A percentile compares a stretch with the other conserved stretches of the same genome.
Conservation (phyloP, 257 asterid genomes). For the Nicotiana noctiflora region DNA sequence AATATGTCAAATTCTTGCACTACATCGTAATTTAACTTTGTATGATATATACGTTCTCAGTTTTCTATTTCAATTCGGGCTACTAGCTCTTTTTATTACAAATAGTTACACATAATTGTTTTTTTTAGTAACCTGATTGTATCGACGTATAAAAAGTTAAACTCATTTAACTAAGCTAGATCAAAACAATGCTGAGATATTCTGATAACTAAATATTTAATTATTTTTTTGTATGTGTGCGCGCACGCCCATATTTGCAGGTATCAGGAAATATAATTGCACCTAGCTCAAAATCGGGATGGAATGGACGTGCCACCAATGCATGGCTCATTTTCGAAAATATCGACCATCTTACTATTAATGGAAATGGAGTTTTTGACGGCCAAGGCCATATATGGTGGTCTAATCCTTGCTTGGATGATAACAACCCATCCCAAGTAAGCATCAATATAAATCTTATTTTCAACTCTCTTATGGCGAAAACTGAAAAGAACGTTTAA, state of each 20-base stretch:
- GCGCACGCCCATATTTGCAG: conserved; percentile 11
- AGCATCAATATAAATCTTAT: neutral
- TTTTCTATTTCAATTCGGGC: neutral
- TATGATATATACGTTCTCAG: neutral
- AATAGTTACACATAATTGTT: neutral
- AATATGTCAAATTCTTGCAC: too few relatives aligned
- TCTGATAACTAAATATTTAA: neutral
- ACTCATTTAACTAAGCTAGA: neutral
- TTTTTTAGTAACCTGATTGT: neutral
- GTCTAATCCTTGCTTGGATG: conserved; percentile 42
- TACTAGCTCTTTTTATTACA: too few relatives aligned
- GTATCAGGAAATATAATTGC: conserved; percentile 49
- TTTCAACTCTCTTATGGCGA: neutral
- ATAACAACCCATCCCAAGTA: conserved; percentile 29
- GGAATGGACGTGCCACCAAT: conserved; percentile 31
- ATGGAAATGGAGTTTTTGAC: conserved; percentile 42
- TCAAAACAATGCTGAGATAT: neutral
- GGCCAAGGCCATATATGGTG: conserved; percentile 61
- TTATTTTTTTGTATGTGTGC: neutral
- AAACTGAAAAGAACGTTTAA: neutral
- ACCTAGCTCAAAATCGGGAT: conserved; percentile 31
- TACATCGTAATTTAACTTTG: neutral
- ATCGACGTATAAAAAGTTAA: neutral
- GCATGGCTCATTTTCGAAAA: conserved; percentile 42
- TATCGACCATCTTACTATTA: conserved; percentile 38